Percentiles rank a stretch among this genome's conserved stretches.
phyloP scores from a whole-genome alignment of 768 basidiomycete genomes.

The Lentinula aciculospora region DNA sequence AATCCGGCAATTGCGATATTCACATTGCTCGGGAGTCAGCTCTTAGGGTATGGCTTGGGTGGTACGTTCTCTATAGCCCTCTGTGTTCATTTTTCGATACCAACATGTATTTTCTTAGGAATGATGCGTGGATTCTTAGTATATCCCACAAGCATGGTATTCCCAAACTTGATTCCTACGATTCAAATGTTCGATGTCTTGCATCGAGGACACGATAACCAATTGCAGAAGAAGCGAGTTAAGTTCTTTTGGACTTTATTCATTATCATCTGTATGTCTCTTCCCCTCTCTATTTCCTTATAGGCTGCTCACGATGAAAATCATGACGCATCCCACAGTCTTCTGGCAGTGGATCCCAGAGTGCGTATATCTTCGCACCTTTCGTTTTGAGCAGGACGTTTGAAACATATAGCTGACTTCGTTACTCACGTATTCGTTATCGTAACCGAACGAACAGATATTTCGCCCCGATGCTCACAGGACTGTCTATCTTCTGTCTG shows the following conservation, averaged over 20 bases:
- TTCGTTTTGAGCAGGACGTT: too few relatives aligned
- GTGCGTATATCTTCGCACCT: constrained; percentile 4
- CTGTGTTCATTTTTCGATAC: neutral
- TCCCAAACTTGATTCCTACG: constrained; percentile 6
- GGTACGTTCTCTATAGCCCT: neutral
- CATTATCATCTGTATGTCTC: constrained; percentile 26
- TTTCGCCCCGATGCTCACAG: constrained; percentile 42
- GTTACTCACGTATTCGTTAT: too few relatives aligned
- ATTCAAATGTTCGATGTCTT: constrained; percentile 20
- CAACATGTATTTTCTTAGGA: neutral
- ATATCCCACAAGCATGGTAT: constrained; percentile 13
- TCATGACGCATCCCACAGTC: neutral
- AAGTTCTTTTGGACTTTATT: constrained; percentile 32
- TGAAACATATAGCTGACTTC: too few relatives aligned
- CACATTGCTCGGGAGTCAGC: constrained; percentile 21
- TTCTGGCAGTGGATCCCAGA: constrained; percentile 13
- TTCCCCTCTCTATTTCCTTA: constrained; percentile 7
- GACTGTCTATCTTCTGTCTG: constrained; percentile 38
- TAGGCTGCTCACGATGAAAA: neutral
- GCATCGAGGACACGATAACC: constrained; percentile 22
- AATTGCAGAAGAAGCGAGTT: constrained; percentile 26
- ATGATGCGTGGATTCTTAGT: constrained; percentile 13
- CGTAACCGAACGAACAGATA: constrained; percentile 8
- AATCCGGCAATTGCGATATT: constrained; percentile 24
- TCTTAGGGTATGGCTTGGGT: constrained; percentile 22